Percentiles rank a stretch among this genome's conserved stretches.
Evolutionary conservation across 352 stramenopile species (phyloP).

Genomic region (Globisporangium canariense): DNA sequence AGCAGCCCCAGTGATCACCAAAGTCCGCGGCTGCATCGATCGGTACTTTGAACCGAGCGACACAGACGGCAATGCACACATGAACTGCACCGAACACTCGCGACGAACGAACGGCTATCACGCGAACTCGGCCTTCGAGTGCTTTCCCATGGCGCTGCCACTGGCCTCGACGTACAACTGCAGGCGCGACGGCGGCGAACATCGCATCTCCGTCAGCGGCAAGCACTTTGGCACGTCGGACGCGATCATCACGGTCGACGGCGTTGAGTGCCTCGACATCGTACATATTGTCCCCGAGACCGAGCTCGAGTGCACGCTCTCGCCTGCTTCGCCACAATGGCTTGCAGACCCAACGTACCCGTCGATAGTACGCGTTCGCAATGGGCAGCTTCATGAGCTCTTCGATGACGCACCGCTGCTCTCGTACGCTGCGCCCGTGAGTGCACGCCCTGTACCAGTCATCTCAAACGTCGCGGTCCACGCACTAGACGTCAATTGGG

Average conservation of each 20-base stretch:
- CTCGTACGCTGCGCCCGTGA: conserved; percentile 55
- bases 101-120: conserved; percentile 50
- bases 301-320: conserved; percentile 75
- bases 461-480: conserved; percentile 79
- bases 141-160: conserved; percentile 43
- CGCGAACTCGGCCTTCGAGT: conserved; percentile 31
- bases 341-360: conserved; percentile 32
- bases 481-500: conserved; percentile 84
- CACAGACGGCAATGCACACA: conserved; percentile 11
- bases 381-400: conserved; percentile 57
- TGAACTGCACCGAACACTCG: conserved; percentile 49
- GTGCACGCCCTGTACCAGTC: conserved; percentile 25
- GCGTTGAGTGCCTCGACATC: conserved; percentile 60
- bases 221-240: conserved; percentile 73
- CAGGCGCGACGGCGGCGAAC: conserved; percentile 42
- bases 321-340: conserved; percentile 33
- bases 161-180: conserved; percentile 78
- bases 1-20: conserved; percentile 56
- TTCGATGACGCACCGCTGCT: conserved; percentile 58
- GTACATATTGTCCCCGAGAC: conserved; percentile 51
- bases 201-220: conserved; percentile 57
- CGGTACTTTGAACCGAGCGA: conserved; percentile 44
- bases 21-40: conserved; percentile 80
- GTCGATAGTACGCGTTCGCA: conserved; percentile 59
- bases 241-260: conserved; percentile 68